Percentiles rank a stretch among this genome's conserved stretches.
phyloP scores from a whole-genome alignment of 2,329 filamentous ascomycete genomes.

The Microdochium bolleyi region DNA sequence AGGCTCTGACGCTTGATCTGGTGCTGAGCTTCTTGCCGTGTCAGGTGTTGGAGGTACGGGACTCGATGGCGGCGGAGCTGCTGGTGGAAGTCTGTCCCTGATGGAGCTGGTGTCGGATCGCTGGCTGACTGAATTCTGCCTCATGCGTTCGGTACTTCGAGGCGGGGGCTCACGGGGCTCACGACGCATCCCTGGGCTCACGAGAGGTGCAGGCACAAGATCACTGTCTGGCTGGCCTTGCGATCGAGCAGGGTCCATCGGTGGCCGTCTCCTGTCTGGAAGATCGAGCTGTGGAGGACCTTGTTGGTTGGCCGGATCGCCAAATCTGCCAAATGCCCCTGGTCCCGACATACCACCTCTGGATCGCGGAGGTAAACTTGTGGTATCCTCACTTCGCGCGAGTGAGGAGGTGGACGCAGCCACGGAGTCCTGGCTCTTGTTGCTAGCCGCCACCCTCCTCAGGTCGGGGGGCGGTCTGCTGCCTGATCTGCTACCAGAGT shows the following conservation, averaged over 20 bases:
- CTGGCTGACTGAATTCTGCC: constrained; percentile 24
- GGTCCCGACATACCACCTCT: constrained; percentile 1
- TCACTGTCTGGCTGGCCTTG: constrained; percentile 38
- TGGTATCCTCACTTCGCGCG: constrained; percentile 41
- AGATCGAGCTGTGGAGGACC: constrained; percentile 33
- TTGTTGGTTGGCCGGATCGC: constrained; percentile 13
- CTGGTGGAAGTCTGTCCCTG: constrained; percentile 17
- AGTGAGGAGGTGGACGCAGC: constrained; percentile 34
- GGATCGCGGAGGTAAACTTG: constrained; percentile 17
- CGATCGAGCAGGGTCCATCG: constrained; percentile 53
- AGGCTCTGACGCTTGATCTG: background rate
- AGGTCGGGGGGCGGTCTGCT: constrained; percentile 31
- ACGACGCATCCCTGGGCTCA: constrained; percentile 39
- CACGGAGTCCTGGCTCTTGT: constrained; percentile 51
- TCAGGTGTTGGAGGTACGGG: constrained; percentile 1
- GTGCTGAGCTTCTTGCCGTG: background rate
- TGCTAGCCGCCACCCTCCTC: constrained; percentile 38
- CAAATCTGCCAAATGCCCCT: constrained; percentile 28
- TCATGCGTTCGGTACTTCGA: constrained; percentile 37
- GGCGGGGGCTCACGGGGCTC: constrained; percentile 39
- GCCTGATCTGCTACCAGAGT: constrained; percentile 31
- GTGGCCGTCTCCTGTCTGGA: constrained; percentile 57
- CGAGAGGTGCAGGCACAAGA: constrained; percentile 49
- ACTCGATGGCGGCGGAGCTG: constrained; percentile 7
- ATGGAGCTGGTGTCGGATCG: constrained; percentile 22